Evolutionary conservation across 2,329 filamentous ascomycete species (phyloP).

Genomic region (Exserohilum turcica): DNA sequence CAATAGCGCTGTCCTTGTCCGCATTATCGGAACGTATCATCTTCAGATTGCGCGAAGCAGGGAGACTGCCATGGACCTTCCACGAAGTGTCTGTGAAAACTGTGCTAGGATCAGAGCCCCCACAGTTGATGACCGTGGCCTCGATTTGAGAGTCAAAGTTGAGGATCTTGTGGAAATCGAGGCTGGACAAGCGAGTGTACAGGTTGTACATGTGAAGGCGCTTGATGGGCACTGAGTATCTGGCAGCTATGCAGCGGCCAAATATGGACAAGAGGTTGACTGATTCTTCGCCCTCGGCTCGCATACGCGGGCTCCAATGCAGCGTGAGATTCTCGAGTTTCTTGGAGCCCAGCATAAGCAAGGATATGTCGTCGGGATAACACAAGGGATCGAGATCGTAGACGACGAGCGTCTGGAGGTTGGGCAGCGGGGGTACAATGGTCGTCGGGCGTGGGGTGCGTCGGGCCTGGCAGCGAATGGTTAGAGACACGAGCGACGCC

Average conservation of each 20-base stretch:
- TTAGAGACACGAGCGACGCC: conserved; percentile 57
- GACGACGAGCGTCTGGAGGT: conserved; percentile 59
- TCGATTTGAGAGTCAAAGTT: conserved; percentile 52
- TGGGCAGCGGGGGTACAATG: conserved; percentile 62
- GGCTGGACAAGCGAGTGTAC: conserved; percentile 58
- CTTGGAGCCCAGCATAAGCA: conserved; percentile 59
- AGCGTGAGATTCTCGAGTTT: conserved; percentile 61
- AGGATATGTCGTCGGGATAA: conserved; percentile 66
- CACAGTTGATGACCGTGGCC: conserved; percentile 60
- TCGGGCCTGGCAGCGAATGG: conserved; percentile 60
- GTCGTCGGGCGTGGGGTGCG: conserved; percentile 63
- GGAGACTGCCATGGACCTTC: conserved; percentile 42
- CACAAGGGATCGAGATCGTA: conserved; percentile 68
- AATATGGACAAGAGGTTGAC: conserved; percentile 62
- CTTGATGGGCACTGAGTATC: conserved; percentile 54
- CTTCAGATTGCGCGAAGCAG: conserved; percentile 50
- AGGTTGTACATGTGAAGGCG: conserved; percentile 63
- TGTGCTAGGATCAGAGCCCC: conserved; percentile 53
- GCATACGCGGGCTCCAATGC: conserved; percentile 67
- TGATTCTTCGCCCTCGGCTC: conserved; percentile 62
- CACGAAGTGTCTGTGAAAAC: conserved; percentile 64
- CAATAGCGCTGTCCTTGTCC: conserved; percentile 52
- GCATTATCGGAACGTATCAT: conserved; percentile 56
- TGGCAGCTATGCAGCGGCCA: conserved; percentile 57
- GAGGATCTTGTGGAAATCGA: conserved; percentile 53